A percentile compares a stretch with the other conserved stretches of the same genome.
These are phyloP conservation scores for Phytophthora pisi DNA, from an alignment of 352 stramenopile species.

Conservation along the genomic window DNA sequence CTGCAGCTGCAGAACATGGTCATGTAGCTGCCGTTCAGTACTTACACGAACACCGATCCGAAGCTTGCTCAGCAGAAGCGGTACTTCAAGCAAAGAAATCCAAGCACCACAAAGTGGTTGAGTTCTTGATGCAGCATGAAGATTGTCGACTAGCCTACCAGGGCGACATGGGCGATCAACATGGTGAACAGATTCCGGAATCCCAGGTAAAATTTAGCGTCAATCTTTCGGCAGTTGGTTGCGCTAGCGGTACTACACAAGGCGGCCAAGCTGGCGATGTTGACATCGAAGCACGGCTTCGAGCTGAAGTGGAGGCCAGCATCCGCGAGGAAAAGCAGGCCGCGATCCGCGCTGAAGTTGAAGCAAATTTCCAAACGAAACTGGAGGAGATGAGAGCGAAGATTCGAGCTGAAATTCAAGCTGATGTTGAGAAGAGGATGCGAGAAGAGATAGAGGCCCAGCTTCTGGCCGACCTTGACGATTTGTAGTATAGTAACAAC, in stretches of 20 bases:
- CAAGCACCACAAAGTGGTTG: not conserved
- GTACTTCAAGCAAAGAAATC: not conserved
- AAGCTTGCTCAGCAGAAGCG: not conserved
- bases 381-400: not conserved
- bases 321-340: not conserved
- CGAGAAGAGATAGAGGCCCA: constrained; percentile 3
- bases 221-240: not conserved
- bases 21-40: not conserved
- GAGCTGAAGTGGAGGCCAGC: not conserved
- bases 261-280: not conserved
- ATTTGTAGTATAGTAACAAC: not conserved
- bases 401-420: constrained; percentile 1
- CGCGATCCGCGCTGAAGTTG: not conserved
- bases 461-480: not conserved
- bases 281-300: not conserved
- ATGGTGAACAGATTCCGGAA: not conserved
- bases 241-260: not conserved
- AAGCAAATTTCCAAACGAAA: not conserved
- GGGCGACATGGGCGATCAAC: not conserved
- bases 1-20: not conserved
- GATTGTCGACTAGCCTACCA: not conserved
- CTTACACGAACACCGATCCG: not conserved
- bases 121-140: not conserved
- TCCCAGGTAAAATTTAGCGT: not conserved
- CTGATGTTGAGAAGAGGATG: constrained; percentile 1